Conservation (phyloP, 345 rosid species). For the Eucalyptus sp. region DNA sequence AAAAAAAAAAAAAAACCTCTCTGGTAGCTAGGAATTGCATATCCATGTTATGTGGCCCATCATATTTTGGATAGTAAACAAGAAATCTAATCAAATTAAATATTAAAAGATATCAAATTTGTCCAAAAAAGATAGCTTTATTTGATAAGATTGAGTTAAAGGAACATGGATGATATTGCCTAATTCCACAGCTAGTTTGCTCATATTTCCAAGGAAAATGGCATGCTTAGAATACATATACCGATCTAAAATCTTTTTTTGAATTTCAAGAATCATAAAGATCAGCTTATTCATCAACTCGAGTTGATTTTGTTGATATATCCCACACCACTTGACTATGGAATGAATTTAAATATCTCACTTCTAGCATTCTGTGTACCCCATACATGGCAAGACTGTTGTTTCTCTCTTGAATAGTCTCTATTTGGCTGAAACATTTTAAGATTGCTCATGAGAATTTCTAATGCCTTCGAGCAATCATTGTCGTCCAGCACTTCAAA, state of each 20-base stretch:
- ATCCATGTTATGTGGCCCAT: neutral
- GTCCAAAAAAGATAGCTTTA: neutral
- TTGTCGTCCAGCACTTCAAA: neutral
- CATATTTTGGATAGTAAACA: neutral
- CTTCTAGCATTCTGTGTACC: neutral
- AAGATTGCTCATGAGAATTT: conserved; percentile 22
- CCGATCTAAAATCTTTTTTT: no score
- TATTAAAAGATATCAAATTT: neutral
- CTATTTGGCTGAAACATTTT: conserved; percentile 14
- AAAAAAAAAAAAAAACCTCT: no score
- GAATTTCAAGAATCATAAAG: no score
- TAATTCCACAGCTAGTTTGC: no score
- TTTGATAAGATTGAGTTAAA: neutral
- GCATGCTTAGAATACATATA: no score
- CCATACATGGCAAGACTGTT: neutral
- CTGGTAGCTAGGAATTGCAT: neutral
- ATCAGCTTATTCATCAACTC: neutral
- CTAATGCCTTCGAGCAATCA: conserved; percentile 28
- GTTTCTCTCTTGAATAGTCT: conserved; percentile 6
- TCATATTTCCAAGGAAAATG: neutral
- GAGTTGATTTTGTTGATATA: neutral
- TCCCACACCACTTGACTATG: neutral
- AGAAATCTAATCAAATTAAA: neutral
- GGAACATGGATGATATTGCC: neutral
- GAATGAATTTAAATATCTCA: no score